Evolutionary conservation across 2,329 filamentous ascomycete genomes (phyloP).

Genomic region (Stagonosporopsis cucurbitacearum): DNA sequence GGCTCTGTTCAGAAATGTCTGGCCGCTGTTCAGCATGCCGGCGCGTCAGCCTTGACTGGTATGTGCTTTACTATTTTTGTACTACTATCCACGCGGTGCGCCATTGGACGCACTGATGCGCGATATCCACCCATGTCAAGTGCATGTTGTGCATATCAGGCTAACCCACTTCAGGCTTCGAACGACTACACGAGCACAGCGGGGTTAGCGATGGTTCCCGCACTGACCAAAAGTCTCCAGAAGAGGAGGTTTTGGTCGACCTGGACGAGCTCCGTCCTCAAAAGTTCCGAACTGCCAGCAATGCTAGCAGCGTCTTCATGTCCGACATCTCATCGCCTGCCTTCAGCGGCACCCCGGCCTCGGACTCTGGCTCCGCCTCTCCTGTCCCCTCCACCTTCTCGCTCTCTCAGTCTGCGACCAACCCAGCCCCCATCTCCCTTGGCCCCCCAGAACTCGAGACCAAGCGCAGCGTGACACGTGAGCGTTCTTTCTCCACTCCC

Average conservation of each 20-base stretch:
- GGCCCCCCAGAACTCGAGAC: slow-evolving; percentile 27
- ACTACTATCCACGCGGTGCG: slow-evolving; percentile 9
- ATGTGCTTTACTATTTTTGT: slow-evolving; percentile 31
- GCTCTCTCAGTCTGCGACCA: slow-evolving; percentile 30
- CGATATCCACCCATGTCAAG: slow-evolving; percentile 14
- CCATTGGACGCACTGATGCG: slow-evolving; percentile 13
- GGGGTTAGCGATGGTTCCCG: slow-evolving; percentile 20
- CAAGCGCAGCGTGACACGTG: slow-evolving; percentile 28
- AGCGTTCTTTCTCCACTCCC: slow-evolving; percentile 44
- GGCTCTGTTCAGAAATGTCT: slow-evolving; percentile 41
- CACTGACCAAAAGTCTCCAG: slow-evolving; percentile 24
- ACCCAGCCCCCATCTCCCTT: slow-evolving; percentile 42
- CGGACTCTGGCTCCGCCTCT: slow-evolving; percentile 35
- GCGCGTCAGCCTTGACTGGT: slow-evolving; percentile 54
- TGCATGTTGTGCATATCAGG: slow-evolving; percentile 8
- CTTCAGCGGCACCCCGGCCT: slow-evolving; percentile 32
- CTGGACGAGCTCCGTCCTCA: slow-evolving; percentile 35
- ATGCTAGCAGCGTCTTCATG: slow-evolving; percentile 38
- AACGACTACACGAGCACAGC: slow-evolving; percentile 40
- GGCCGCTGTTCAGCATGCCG: slow-evolving; percentile 51
- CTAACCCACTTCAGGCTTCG: slow-evolving; percentile 36
- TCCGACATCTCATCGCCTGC: slow-evolving; percentile 36
- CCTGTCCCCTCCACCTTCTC: slow-evolving; percentile 30
- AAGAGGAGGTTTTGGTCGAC: slow-evolving; percentile 33
- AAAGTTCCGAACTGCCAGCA: slow-evolving; percentile 37